Evolutionary conservation across 805 yeast species (phyloP).

Genomic region (Schwanniomyces polymorphus): DNA sequence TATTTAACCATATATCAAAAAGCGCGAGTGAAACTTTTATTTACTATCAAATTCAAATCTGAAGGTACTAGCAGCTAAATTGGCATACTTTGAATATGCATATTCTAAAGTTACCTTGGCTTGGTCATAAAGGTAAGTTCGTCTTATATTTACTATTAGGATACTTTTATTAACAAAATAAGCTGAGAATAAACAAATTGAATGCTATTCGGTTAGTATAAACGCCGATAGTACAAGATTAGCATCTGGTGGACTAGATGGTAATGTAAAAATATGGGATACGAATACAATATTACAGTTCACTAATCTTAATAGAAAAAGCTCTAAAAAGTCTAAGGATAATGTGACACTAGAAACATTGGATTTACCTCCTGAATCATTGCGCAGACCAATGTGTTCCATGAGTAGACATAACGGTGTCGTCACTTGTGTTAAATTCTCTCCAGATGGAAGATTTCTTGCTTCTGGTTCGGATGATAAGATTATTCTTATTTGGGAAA

Average conservation of each 20-base stretch:
- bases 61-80: background rate
- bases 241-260: constrained; percentile 92
- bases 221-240: constrained; percentile 80
- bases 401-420: constrained; percentile 97
- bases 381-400: constrained; percentile 65
- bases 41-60: background rate
- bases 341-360: background rate
- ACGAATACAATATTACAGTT: constrained; percentile 52
- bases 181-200: constrained; percentile 80
- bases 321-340: constrained; percentile 6
- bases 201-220: constrained; percentile 80
- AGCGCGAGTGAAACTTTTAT: background rate
- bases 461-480: constrained; percentile 97
- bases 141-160: background rate
- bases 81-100: constrained; percentile 22
- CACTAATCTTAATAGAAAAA: constrained; percentile 14
- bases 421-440: constrained; percentile 88
- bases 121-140: constrained; percentile 40
- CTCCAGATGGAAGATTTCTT: constrained; percentile 86
- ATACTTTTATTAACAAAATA: constrained; percentile 18
- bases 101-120: constrained; percentile 45
- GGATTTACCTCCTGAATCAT: constrained; percentile 19
- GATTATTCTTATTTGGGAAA: constrained; percentile 88
- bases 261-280: constrained; percentile 90
- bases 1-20: background rate